These are phyloP conservation scores for Aspergillus incahuasiensis DNA, from an alignment of 495 filamentous ascomycete genomes.

Conservation along the genomic window DNA sequence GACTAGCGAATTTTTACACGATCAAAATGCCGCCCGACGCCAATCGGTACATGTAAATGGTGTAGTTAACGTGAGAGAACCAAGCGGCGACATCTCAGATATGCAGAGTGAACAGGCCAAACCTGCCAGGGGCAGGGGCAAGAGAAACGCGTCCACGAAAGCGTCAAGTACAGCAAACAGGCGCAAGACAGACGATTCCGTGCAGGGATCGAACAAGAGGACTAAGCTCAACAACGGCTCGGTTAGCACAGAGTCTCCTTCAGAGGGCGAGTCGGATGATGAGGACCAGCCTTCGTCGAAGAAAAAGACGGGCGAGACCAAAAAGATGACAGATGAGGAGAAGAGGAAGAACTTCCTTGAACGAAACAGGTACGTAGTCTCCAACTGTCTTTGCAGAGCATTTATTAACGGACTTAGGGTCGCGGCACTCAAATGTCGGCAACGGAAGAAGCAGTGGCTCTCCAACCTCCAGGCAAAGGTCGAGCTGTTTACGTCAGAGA, in stretches of 20 bases:
- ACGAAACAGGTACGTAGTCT: slow-evolving; percentile 76
- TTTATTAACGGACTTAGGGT: slow-evolving; percentile 57
- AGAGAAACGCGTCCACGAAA: slow-evolving; percentile 56
- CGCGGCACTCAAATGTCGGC: slow-evolving; percentile 92
- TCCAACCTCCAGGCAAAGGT: slow-evolving; percentile 93
- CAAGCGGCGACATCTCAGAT: slow-evolving; percentile 66
- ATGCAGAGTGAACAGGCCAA: slow-evolving; percentile 62
- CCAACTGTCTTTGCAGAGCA: neutral
- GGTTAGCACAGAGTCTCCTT: slow-evolving; percentile 46
- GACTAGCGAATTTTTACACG: slow-evolving; percentile 36
- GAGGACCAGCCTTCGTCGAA: slow-evolving; percentile 48
- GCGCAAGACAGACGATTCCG: slow-evolving; percentile 75
- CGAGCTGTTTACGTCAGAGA: slow-evolving; percentile 84
- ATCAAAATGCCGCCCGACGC: slow-evolving; percentile 23
- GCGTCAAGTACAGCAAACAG: slow-evolving; percentile 50
- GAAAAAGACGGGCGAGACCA: slow-evolving; percentile 41
- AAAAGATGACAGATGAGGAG: slow-evolving; percentile 99
- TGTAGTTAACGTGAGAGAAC: slow-evolving; percentile 46
- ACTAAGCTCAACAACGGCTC: slow-evolving; percentile 54
- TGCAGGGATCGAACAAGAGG: slow-evolving; percentile 70
- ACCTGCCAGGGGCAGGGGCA: slow-evolving; percentile 64
- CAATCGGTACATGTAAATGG: slow-evolving; percentile 36
- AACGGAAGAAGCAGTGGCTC: slow-evolving; percentile 98
- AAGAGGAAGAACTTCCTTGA: slow-evolving; percentile 98
- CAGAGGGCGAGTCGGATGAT: slow-evolving; percentile 53